A percentile compares a stretch with the other conserved stretches of the same genome.
These are phyloP conservation scores for Diaporthe vaccinii DNA, from an alignment of 2,329 filamentous ascomycete genomes.

Conservation along the genomic window DNA sequence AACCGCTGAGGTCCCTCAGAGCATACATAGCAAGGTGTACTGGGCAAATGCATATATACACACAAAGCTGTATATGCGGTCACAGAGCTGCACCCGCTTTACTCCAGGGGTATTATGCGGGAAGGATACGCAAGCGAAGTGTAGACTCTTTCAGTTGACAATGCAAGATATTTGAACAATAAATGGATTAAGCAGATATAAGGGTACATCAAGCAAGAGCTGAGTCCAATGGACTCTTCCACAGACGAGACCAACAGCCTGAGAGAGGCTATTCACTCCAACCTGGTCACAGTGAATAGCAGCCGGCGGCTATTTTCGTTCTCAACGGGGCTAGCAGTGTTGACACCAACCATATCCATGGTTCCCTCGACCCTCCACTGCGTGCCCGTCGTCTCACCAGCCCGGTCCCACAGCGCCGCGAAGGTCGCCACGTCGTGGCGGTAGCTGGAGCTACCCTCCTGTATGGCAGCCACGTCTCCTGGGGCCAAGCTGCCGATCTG, in stretches of 20 bases:
- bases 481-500: background rate
- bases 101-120: rapidly evolving
- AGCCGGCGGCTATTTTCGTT: background rate
- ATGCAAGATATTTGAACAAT: too few species aligned
- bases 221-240: too few species aligned
- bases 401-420: background rate
- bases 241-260: background rate
- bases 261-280: background rate
- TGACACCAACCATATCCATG: background rate
- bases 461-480: background rate
- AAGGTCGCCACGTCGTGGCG: background rate
- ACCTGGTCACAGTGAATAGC: background rate
- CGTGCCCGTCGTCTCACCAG: background rate
- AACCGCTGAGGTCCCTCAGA: too few species aligned
- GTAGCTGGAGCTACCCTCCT: background rate
- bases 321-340: background rate
- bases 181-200: too few species aligned
- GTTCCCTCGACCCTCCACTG: background rate
- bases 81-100: too few species aligned
- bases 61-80: too few species aligned
- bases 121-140: too few species aligned
- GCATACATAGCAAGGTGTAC: too few species aligned
- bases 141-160: too few species aligned
- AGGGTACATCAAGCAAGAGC: too few species aligned
- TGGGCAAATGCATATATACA: too few species aligned